Base-by-base conservation (phyloP, 768 basidiomycete genomes). In the Pisolithus orientalis region DNA sequence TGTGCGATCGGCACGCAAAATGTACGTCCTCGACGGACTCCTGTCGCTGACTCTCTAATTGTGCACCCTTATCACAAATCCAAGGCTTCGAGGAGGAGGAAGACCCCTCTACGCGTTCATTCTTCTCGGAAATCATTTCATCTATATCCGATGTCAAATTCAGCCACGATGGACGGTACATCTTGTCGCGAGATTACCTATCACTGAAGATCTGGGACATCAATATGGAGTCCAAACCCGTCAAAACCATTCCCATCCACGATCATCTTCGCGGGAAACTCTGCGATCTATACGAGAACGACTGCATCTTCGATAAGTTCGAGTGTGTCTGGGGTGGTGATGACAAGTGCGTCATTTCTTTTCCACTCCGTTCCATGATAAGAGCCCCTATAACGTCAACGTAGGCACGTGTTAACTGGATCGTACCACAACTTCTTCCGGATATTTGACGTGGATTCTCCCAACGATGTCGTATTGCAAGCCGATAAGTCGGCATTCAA, bases 391-490 rank as follows among this genome's bases (percentile, higher is more conserved):
- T 55, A 9, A 56, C 32, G 17, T 29, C 47, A 28, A 51, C 39
- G 8, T 62, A 99, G 96, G 64, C 85, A 94, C 69, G 93, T 98
- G 54, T 76, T 99, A 57, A 97, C 96, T n/a, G 96, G 96, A 42
- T 98, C 96, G 47, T 99, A 99, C 75, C 95, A 98, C 76, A 99
- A 99, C 74, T 98, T 95, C 75, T 94, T 99, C 88, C 93, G 94
- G 69, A 96, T 99, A 83, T 99, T 93, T 72, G 95, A 98, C 69
- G 82, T 84, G 49, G 91, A 95, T 54, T 83, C 85, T 31, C 65
- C 84, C 56, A 87, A 85, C 55, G 96, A 98, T 63, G 84, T 94
- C 42, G 90, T 97, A 11, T 73, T 99, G 51, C 96, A 98, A 71
- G 96, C 96, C 2, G 96, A 99, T 76, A 99, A 99, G 71, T 94